phyloP scores from a whole-genome alignment of 2,329 filamentous ascomycete genomes.

The Arthrobotrys conoides region DNA sequence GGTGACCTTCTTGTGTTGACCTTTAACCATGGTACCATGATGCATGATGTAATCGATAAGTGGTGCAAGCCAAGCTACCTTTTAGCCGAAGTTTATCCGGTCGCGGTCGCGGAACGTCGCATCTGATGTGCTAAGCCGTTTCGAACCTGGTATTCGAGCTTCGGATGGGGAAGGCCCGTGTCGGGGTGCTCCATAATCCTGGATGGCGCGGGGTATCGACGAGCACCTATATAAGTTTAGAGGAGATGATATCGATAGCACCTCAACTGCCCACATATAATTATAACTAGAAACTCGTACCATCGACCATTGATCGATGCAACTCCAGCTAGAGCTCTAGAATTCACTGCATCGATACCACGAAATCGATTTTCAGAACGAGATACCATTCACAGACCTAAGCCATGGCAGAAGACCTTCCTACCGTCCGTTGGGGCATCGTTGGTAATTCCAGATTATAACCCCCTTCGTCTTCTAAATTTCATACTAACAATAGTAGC shows the following conservation, averaged over 20 bases:
- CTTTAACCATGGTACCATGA: too few relatives aligned
- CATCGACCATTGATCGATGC: background rate
- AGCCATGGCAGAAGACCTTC: conserved; percentile 36
- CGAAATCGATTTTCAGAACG: background rate
- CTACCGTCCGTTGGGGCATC: conserved; percentile 52
- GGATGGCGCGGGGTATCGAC: conserved; percentile 32
- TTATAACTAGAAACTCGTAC: background rate
- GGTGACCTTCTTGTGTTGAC: too few relatives aligned
- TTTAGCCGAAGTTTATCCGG: conserved; percentile 56
- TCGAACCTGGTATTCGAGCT: conserved; percentile 12
- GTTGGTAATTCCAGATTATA: conserved; percentile 23
- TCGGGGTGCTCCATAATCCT: conserved; percentile 5
- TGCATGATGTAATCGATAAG: background rate
- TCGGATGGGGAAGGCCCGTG: conserved; percentile 13
- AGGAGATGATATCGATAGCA: background rate
- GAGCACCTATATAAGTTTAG: background rate
- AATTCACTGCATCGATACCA: background rate
- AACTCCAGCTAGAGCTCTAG: too few relatives aligned
- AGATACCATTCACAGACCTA: background rate
- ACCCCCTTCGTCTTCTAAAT: conserved; percentile 48
- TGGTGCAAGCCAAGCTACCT: background rate
- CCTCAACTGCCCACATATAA: background rate
- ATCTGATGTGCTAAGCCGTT: background rate
- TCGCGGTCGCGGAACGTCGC: conserved; percentile 27
- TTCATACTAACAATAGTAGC: conserved; percentile 67